Percentiles rank a stretch among this genome's conserved stretches.
phyloP scores from a whole-genome alignment of 805 yeast genomes.

The Kazachstania taianensis region DNA sequence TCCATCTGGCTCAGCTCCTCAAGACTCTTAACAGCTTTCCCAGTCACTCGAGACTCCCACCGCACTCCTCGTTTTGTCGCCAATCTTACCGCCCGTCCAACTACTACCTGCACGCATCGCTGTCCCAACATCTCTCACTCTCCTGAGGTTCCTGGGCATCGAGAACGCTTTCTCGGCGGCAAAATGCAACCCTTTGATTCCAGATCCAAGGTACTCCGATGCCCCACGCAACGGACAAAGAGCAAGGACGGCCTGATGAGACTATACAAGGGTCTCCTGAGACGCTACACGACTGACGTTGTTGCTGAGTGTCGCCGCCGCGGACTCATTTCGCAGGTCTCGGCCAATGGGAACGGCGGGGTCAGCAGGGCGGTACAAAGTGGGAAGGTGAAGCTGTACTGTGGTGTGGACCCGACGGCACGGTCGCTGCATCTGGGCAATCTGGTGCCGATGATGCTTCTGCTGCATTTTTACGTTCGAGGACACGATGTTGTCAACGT shows the following conservation, averaged over 20 bases:
- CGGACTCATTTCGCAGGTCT: conserved; percentile 24
- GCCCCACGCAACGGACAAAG: neutral
- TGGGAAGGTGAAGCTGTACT: conserved; percentile 50
- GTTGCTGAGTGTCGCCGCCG: conserved; percentile 5
- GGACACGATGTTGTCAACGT: conserved; percentile 81
- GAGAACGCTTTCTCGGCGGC: neutral
- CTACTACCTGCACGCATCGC: neutral
- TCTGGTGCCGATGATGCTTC: conserved; percentile 72
- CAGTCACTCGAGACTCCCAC: neutral
- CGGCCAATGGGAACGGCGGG: conserved; percentile 3
- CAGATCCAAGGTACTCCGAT: neutral
- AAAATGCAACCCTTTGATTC: neutral
- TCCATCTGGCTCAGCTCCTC: conserved; percentile 27
- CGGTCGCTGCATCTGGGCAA: conserved; percentile 84
- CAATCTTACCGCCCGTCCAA: too few relatives aligned
- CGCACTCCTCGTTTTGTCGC: too few relatives aligned
- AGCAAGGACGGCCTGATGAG: neutral
- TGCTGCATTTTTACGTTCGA: conserved; percentile 71
- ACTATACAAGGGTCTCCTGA: too few relatives aligned
- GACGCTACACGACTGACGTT: neutral
- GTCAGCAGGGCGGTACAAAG: conserved; percentile 8
- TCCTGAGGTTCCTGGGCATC: neutral
- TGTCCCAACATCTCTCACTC: neutral
- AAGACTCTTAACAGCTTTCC: conserved; percentile 18
- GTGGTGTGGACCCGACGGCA: conserved; percentile 97